Conservation (phyloP, 306 rosid species). For the Quercus robur region DNA sequence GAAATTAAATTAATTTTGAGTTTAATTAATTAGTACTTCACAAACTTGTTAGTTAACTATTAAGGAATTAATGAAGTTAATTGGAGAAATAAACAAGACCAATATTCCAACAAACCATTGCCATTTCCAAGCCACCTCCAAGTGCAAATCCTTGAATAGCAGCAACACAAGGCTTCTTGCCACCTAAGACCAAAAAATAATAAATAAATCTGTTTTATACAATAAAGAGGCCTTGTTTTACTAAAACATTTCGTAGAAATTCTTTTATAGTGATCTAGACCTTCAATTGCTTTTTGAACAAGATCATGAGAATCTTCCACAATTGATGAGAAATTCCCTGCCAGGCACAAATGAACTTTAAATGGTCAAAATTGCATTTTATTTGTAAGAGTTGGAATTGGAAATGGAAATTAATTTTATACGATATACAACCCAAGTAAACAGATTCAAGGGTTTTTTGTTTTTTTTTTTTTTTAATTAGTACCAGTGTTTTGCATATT, state of each 20-base stretch:
- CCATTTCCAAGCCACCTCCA: constrained; percentile 64
- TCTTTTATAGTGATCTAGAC: constrained; percentile 5
- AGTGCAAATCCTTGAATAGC: constrained; percentile 91
- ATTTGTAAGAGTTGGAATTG: too few relatives aligned
- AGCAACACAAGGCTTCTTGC: constrained; percentile 87
- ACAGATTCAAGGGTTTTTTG: too few relatives aligned
- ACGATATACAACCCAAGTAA: too few relatives aligned
- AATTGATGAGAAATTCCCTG: too few relatives aligned
- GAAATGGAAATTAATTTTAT: too few relatives aligned
- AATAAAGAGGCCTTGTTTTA: not conserved
- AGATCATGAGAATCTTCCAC: constrained; percentile 9
- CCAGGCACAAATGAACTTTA: too few relatives aligned
- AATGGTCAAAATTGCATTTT: too few relatives aligned
- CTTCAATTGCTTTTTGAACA: constrained; percentile 73
- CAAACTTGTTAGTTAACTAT: not conserved
- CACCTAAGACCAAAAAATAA: constrained; percentile 39
- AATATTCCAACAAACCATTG: constrained; percentile 58
- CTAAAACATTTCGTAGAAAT: not conserved
- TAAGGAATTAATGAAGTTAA: too few relatives aligned
- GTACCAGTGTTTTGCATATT: not conserved
- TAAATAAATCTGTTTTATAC: too few relatives aligned
- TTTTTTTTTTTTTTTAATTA: too few relatives aligned
- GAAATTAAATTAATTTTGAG: too few relatives aligned
- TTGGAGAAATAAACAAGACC: too few relatives aligned
- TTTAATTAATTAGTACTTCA: not conserved